Percentiles rank a stretch among this genome's conserved stretches.
Conservation (phyloP, 805 yeast species). For the Ogataea angusta region DNA sequence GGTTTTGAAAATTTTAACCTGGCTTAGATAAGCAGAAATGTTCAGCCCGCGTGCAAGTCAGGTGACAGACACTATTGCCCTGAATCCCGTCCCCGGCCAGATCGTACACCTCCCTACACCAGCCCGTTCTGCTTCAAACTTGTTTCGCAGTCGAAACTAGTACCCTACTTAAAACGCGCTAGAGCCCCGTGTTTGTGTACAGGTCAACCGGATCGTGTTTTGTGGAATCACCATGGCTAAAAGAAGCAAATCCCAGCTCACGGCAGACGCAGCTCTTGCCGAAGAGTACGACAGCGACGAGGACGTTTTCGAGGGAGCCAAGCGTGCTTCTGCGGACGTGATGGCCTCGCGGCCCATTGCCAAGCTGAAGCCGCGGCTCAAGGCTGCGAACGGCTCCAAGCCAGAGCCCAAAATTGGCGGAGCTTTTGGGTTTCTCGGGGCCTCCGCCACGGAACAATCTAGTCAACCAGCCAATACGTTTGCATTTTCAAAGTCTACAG, state of each 20-base stretch:
- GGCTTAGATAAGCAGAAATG: conserved; percentile 3
- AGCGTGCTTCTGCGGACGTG: conserved; percentile 56
- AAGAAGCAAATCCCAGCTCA: conserved; percentile 62
- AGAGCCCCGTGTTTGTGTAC: conserved; percentile 8
- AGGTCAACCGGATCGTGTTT: conserved; percentile 7
- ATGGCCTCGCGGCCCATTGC: conserved; percentile 70
- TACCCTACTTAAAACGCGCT: conserved; percentile 10
- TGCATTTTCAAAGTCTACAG: neutral
- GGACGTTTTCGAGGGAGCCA: conserved; percentile 31
- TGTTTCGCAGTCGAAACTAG: conserved; percentile 8
- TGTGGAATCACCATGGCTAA: conserved; percentile 35
- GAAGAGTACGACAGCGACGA: conserved; percentile 36
- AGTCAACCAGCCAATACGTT: conserved; percentile 3
- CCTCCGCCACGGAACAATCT: neutral
- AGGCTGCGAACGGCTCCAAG: conserved; percentile 10
- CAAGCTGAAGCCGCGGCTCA: conserved; percentile 45
- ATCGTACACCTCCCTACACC: conserved; percentile 3
- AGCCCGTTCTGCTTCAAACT: neutral
- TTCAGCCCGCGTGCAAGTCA: conserved; percentile 3
- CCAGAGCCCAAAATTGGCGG: conserved; percentile 9
- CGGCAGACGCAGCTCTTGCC: conserved; percentile 40
- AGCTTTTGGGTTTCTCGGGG: conserved; percentile 14
- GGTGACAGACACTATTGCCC: too few species aligned
- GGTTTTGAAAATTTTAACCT: conserved; percentile 8
- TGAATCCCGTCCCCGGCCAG: too few species aligned